Base-by-base conservation (phyloP, 106 monocot species). In the Xerophyta viscosa region DNA sequence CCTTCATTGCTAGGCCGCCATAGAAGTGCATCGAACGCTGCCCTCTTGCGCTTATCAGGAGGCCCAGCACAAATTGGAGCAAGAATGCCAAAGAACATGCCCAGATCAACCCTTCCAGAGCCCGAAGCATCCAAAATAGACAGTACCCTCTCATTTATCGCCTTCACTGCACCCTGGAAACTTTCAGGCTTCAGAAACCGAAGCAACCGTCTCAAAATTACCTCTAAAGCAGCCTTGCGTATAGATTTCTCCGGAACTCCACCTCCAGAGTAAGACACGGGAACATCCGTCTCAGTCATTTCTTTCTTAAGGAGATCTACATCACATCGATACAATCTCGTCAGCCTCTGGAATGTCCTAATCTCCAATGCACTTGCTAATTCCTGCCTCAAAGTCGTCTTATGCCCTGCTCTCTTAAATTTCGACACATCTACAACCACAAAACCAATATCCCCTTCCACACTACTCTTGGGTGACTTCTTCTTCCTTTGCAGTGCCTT, bases 281-380 rank as follows among this genome's bases (percentile, higher is more conserved):
- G 96, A 29, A 98, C 86, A 43, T 98, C 89, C 23, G 78, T 77
- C 63, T 79, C 71, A 27, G 31, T 71, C 82, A 98, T 79, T 56
- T 89, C 89, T 50, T 86, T 90, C 73, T 56, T 77, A 48, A 98
- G 37, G 31, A 71, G 37, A 50, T 86, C 96, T 43, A 82, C 74
- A 47, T 86, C 71, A 33, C 85, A 89, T 7, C 60, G 69, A 29
- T 62, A 68, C 48, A 98, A 66, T 63, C 86, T 72, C 1, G 89
- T 82, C 52, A 82, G 48, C 57, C 77, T 77, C 69, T 98, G 89
- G 63, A 98, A 98, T 15, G 64, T 67, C 42, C 96, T 81, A 26
- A 98, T 98, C 53, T 90, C 86, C 41, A 98, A 68, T 3, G 86
- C 89, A 98, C 70, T 71, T 8, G 85, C 79, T 52, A 98, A 64